Conservation (phyloP, 164 flowering plant species). For the Warburgia ugandensis region DNA sequence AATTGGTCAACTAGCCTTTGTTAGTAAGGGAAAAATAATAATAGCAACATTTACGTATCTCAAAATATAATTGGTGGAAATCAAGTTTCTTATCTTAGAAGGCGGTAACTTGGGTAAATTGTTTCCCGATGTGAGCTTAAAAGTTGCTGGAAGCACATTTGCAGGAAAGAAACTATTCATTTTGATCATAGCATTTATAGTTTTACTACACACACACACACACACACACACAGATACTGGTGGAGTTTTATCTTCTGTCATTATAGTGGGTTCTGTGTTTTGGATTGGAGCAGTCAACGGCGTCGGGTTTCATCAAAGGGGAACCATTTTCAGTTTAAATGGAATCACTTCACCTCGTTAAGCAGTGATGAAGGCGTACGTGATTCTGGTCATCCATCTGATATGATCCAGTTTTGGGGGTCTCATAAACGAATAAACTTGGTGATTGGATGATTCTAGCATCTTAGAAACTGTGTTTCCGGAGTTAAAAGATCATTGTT, state of each 20-base stretch:
- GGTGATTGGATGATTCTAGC: too few species aligned
- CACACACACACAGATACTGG: conserved; percentile 49
- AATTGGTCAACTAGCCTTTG: conserved; percentile 65
- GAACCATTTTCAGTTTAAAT: conserved; percentile 53
- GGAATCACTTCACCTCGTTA: conserved; percentile 75
- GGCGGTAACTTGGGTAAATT: conserved; percentile 68
- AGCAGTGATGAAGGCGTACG: too few species aligned
- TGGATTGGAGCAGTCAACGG: conserved; percentile 58
- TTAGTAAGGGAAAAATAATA: conserved; percentile 41
- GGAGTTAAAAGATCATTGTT: too few species aligned
- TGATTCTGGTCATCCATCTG: too few species aligned
- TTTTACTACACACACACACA: conserved; percentile 54
- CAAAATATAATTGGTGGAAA: conserved; percentile 61
- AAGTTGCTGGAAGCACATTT: conserved; percentile 7
- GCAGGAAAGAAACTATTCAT: conserved; percentile 27
- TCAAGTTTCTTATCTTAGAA: conserved; percentile 65
- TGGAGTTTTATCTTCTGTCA: conserved; percentile 60
- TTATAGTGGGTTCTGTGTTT: conserved; percentile 40
- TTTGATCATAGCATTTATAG: conserved; percentile 45
- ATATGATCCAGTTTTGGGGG: too few species aligned
- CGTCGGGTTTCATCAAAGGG: conserved; percentile 51
- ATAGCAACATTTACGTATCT: conserved; percentile 38
- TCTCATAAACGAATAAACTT: too few species aligned
- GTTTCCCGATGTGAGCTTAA: conserved; percentile 30
- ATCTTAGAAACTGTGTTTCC: too few species aligned